Conservation (phyloP, 2,329 filamentous ascomycete species). For the Karstenula rhodostoma region DNA sequence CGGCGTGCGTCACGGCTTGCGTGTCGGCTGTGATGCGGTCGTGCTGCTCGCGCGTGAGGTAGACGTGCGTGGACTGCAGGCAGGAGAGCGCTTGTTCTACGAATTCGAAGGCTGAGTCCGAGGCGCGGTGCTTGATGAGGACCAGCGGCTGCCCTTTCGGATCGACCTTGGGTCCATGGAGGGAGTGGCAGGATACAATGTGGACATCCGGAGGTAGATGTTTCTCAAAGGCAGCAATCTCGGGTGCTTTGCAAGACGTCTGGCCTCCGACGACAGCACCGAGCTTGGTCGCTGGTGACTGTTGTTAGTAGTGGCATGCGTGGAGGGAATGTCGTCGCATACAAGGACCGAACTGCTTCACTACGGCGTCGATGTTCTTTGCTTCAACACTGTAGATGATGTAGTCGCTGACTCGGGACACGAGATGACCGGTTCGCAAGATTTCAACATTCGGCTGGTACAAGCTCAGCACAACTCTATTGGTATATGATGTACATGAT, state of each 20-base stretch:
- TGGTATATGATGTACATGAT: conserved; percentile 48
- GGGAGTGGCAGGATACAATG: conserved; percentile 94
- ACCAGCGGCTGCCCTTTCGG: conserved; percentile 89
- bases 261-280: conserved; percentile 96
- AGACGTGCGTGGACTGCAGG: conserved; percentile 84
- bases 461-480: conserved; percentile 54
- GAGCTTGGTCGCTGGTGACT: conserved; percentile 80
- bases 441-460: conserved; percentile 82
- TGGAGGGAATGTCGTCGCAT: conserved; percentile 54
- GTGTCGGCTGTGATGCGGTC: conserved; percentile 98
- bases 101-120: conserved; percentile 75
- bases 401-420: conserved; percentile 95
- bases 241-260: conserved; percentile 97
- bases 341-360: conserved; percentile 92
- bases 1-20: conserved; percentile 96
- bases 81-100: conserved; percentile 84
- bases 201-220: conserved; percentile 88
- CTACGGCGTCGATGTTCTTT: conserved; percentile 85
- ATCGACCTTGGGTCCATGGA: conserved; percentile 92
- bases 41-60: conserved; percentile 85
- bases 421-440: conserved; percentile 91
- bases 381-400: conserved; percentile 99
- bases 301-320: conserved; percentile 14
- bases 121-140: conserved; percentile 90
- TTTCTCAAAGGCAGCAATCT: conserved; percentile 91